These are phyloP conservation scores for Xerocomus cyaneibrunnescens DNA, from an alignment of 1,284 basidiomycete species.

Conservation along the genomic window DNA sequence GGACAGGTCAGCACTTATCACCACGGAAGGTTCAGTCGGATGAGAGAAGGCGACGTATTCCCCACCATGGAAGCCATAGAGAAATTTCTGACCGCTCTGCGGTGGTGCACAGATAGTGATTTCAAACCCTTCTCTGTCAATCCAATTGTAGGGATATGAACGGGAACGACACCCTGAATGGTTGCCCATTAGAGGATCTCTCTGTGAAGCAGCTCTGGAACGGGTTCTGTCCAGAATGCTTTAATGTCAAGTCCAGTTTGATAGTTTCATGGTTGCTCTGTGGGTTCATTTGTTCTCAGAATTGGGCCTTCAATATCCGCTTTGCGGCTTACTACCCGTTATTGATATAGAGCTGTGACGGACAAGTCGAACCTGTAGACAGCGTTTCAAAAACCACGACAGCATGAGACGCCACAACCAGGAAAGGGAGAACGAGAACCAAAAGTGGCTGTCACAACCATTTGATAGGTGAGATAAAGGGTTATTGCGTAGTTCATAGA, in stretches of 20 bases:
- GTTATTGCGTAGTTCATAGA: constrained; percentile 13
- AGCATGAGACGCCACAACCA: constrained; percentile 6
- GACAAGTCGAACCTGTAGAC: constrained; percentile 2
- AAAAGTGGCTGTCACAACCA: constrained; percentile 12
- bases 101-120: not conserved
- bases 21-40: not conserved
- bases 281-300: constrained; percentile 2
- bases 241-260: constrained; percentile 4
- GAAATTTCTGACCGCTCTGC: constrained; percentile 5
- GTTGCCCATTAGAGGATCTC: constrained; percentile 7
- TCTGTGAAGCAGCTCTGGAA: constrained; percentile 1
- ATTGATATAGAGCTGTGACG: constrained; percentile 10
- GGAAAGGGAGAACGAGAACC: constrained; percentile 9
- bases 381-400: constrained; percentile 1
- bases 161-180: not conserved
- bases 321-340: constrained; percentile 20
- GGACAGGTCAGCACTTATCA: not conserved
- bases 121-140: constrained; percentile 1
- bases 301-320: constrained; percentile 15
- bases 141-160: constrained; percentile 4
- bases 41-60: constrained; percentile 2
- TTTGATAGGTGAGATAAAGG: constrained; percentile 13
- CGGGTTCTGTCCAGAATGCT: constrained; percentile 8
- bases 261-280: constrained; percentile 8
- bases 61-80: not conserved